Percentiles rank a stretch among this genome's conserved stretches.
Conservation (phyloP, 371 early-diverging fungal species). For the Rhizopus microsporus region DNA sequence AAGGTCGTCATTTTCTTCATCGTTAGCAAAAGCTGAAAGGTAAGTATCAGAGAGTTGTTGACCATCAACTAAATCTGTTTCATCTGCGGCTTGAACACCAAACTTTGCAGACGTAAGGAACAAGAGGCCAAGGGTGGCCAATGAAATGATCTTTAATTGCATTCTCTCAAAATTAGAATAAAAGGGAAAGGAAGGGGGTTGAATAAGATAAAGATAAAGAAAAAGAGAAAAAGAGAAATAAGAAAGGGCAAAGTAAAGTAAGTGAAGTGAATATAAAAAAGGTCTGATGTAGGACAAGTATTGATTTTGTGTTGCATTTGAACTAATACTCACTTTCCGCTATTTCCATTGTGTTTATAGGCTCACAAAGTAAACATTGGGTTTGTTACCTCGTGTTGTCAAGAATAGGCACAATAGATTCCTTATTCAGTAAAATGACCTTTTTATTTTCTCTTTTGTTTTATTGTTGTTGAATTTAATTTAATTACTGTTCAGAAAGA, state of each 20-base stretch:
- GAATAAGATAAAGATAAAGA: background rate
- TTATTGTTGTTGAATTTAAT: no score
- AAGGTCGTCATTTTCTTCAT: conserved; percentile 29
- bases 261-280: conserved; percentile 9
- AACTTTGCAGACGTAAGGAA: conserved; percentile 19
- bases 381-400: conserved; percentile 6
- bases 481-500: no score
- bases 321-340: conserved; percentile 14
- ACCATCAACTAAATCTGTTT: conserved; percentile 9
- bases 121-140: conserved; percentile 27
- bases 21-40: conserved; percentile 28
- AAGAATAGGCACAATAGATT: conserved; percentile 1
- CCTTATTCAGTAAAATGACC: background rate
- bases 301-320: conserved; percentile 21
- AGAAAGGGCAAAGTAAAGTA: conserved; percentile 9
- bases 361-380: background rate
- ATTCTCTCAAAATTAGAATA: conserved; percentile 13
- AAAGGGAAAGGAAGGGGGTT: conserved; percentile 17
- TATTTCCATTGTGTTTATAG: conserved; percentile 17
- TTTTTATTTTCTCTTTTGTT: no score
- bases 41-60: conserved; percentile 15
- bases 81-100: conserved; percentile 8
- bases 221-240: conserved; percentile 14
- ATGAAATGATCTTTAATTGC: conserved; percentile 28
- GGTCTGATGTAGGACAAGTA: conserved; percentile 19